phyloP scores from a whole-genome alignment of 495 filamentous ascomycete species.

The Tetracladium marchalianum region DNA sequence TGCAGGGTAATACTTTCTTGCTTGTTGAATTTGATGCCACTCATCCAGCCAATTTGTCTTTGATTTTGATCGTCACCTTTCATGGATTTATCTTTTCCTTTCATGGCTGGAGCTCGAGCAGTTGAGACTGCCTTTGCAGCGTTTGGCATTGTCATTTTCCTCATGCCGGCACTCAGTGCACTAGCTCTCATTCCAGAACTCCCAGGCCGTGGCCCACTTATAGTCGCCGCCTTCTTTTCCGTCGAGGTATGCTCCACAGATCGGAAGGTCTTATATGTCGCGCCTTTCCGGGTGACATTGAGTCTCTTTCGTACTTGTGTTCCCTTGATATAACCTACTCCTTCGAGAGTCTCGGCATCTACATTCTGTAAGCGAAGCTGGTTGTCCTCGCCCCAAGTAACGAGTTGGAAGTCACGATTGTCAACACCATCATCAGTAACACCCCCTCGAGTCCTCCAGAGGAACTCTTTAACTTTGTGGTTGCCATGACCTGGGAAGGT shows the following conservation, averaged over 20 bases:
- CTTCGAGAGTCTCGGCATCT: constrained; percentile 49
- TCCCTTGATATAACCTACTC: constrained; percentile 71
- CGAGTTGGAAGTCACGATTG: constrained; percentile 82
- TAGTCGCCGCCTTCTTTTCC: constrained; percentile 33
- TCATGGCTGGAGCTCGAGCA: constrained; percentile 24
- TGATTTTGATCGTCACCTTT: constrained; percentile 27
- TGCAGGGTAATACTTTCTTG: constrained; percentile 5
- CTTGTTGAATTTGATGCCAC: constrained; percentile 74
- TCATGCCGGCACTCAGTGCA: constrained; percentile 34
- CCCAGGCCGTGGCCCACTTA: constrained; percentile 37
- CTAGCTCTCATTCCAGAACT: constrained; percentile 22
- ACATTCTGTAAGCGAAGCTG: constrained; percentile 72
- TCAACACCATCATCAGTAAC: constrained; percentile 60
- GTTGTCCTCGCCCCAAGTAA: constrained; percentile 86
- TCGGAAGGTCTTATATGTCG: constrained; percentile 78
- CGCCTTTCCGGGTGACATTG: constrained; percentile 69
- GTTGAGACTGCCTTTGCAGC: constrained; percentile 4
- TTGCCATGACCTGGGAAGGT: constrained; percentile 68
- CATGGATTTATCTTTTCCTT: constrained; percentile 26
- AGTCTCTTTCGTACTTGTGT: constrained; percentile 53
- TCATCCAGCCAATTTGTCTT: constrained; percentile 84
- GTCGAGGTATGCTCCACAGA: constrained; percentile 35
- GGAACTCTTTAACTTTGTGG: constrained; percentile 83
- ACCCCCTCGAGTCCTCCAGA: constrained; percentile 81
- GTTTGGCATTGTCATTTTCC: constrained; percentile 22